Evolutionary conservation across 2,329 filamentous ascomycete genomes (phyloP), one percentile per base, ranked within the genome.

Genomic region (Didymellaceae sp.): DNA sequence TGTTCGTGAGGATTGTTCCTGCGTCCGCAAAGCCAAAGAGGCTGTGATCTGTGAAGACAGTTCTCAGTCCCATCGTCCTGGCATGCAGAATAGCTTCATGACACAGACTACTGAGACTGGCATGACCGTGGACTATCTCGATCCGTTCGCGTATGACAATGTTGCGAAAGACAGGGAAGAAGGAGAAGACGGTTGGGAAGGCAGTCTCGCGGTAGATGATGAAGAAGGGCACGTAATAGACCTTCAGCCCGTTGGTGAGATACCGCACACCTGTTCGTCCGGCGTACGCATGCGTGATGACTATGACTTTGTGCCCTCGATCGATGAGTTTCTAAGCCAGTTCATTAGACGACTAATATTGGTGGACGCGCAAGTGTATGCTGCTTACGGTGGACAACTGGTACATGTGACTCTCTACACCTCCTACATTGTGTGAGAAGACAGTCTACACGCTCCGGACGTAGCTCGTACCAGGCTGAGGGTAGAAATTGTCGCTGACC

Each of bases 401-500:
- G 78, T 99, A 99, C 65, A 99, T 97, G 76, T 99, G 94, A 74
- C 91, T 96, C 78, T 99, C 94, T 59, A 99, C 86, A 65, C 94
- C 94, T 70, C 94, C 83, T 82, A 28, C 3, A 30, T 18, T 37
- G 33, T 17, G 62, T 66, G 42, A 71, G 66, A 59, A 39, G 49
- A n/a, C 10, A 43, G 30, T 35, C 26, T 18, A 26, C 21, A 18
- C 26, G n/a, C 32, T 45, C 31, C 37, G 20, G 11, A 11, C 18
- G 20, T 28, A 4, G 14, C 22, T 38, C 74, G 44, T 71, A 80
- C 80, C 92, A 43, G 94, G 93, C 69, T 97, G 93, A 11, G 94
- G 94, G 72, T 95, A 99, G 86, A 99, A 99, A 82, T 96, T 97
- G 80, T 99, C 94, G 83, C 93, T 92, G 74, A 97, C 90, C 94